Base-by-base conservation (phyloP, 306 rosid genomes). In the Prinsepia uniflora region DNA sequence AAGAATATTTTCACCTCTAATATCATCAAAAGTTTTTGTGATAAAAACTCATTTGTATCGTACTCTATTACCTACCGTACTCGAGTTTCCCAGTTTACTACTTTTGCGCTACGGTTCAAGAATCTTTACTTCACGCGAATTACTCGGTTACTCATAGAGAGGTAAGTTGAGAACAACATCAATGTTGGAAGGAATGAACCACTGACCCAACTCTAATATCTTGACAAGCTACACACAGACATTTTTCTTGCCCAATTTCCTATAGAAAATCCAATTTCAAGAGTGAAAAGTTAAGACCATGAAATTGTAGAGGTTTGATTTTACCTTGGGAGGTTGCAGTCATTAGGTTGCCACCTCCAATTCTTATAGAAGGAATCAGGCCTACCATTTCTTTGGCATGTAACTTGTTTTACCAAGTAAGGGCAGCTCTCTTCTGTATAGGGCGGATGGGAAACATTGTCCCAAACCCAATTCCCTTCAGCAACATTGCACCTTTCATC, bases 391-490 rank as follows among this genome's bases (percentile, higher is more conserved):
- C 76, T 86, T 55, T 76, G 78, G 79, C 99, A 91, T 68, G 97
- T 94, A 39, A 86, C 89, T 57, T 94, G 97, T 72, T 94, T 91
- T 0, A 91, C 99, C 89, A 94, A 81, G 72, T 79, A 89, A 40
- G 97, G 90, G 63, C 96, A 94, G 47, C 80, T 87, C 71, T 86
- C 85, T 80, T 94, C 97, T 52, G 76, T 78, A 76, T 89, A 91
- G 15, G 78, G 86, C 73, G 96, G 96, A 67, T 85, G 73, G 1
- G 97, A 81, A 70, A 76, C 86, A 72, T 94, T 94, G 56, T 94
- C 87, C 97, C 99, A 84, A n/a, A 83, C 81, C 97, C 99, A 94
- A 52, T 43, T 73, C 81, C 99, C 97, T 86, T 90, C 87, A 73
- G 87, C 89, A 1, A 87, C 86, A 67, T 89, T 72, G 83, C 97